Base-by-base conservation (phyloP, 1,139 yeast genomes). In the Lodderomyces orthopsilosis region DNA sequence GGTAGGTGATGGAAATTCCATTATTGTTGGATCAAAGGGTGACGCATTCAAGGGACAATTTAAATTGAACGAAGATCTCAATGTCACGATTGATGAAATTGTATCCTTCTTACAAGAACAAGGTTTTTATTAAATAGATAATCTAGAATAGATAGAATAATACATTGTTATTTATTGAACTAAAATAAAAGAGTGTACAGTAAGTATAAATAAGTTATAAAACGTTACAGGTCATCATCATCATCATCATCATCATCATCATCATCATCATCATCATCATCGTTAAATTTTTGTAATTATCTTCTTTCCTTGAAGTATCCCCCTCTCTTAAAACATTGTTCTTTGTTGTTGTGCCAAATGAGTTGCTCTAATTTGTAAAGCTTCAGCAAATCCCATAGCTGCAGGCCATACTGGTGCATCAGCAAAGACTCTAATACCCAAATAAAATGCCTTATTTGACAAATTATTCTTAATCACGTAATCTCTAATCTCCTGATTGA, bases 331-430 rank as follows among this genome's bases (percentile, higher is more conserved):
- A 30, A 30, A 30, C 34, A 30, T 30, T 12, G 18, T n/a, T 15
- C 34, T 14, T 9, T 30, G 34, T 17, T 30, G 34, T 30, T 30
- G 34, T 15, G 19, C 34, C 34, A 30, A 30, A 30, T 30, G 19
- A 3, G 76, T 72, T 7, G 87, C 87, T 56, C 90, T 75, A 33
- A 81, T 75, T 57, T 83, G 83, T 54, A 85, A 68, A 4, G 88
- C 89, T 57, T 83, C 90, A 0, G 90, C 90, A 63, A 84, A 83
- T 14, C 83, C 76, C 61, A 84, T 68, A 1, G 89, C 86, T 43
- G 83, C 74, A 1, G 93, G 91, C 93, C 93, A 85, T 13, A 85
- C 83, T 2, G 93, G 91, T 0, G 90, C 89, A 65, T 85, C 90
- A 1, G 89, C 88, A 43, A 85, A 68, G 26, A 85, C 79, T 49